These are phyloP conservation scores for Penicillium simplicissimum DNA, from an alignment of 495 filamentous ascomycete genomes.

Conservation along the genomic window DNA sequence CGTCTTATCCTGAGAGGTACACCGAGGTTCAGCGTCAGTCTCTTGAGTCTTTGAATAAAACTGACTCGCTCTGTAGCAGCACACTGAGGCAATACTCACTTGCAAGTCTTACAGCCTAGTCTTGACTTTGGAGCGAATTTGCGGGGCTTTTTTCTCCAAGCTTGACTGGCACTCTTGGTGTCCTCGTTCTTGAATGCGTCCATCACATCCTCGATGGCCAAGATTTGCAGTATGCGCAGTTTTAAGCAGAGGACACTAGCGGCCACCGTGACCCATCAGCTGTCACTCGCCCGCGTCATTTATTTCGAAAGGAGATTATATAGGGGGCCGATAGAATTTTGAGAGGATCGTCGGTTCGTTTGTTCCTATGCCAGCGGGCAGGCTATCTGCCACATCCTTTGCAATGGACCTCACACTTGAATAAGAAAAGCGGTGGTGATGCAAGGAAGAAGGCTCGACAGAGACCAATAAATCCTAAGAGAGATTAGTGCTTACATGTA, in stretches of 20 bases:
- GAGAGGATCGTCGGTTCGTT: background rate
- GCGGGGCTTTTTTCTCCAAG: constrained; percentile 35
- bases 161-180: background rate
- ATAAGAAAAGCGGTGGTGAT: background rate
- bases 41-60: background rate
- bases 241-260: background rate
- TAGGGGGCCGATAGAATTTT: background rate
- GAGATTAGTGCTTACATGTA: no score
- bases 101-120: constrained; percentile 40
- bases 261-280: background rate
- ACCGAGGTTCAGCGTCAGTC: background rate
- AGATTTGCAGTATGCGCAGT: background rate
- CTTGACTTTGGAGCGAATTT: constrained; percentile 38
- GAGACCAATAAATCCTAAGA: no score
- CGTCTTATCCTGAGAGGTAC: background rate
- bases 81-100: constrained; percentile 26
- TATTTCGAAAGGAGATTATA: background rate
- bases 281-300: background rate
- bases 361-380: background rate
- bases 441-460: no score
- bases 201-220: background rate
- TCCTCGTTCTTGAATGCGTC: background rate
- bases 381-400: background rate
- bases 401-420: background rate
- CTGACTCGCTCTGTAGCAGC: background rate